phyloP scores from a whole-genome alignment of 768 basidiomycete species.

The Pleurotus giganteus region DNA sequence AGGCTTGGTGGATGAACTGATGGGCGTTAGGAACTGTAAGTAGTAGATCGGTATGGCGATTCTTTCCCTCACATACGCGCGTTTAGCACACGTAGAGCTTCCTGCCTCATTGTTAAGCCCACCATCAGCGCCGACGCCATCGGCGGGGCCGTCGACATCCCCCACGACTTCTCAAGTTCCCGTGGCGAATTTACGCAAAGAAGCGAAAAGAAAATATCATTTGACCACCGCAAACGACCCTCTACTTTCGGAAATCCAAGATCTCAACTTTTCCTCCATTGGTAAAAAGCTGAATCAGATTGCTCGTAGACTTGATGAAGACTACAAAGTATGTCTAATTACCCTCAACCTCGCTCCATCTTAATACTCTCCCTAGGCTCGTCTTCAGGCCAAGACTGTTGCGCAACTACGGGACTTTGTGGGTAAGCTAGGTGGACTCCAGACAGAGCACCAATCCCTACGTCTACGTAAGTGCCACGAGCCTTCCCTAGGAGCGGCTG shows the following conservation, averaged over 20 bases:
- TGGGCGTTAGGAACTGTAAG: slow-evolving; percentile 88
- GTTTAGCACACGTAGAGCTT: slow-evolving; percentile 74
- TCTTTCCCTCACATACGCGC: slow-evolving; percentile 11
- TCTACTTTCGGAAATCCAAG: slow-evolving; percentile 79
- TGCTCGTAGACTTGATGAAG: slow-evolving; percentile 84
- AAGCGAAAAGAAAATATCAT: slow-evolving; percentile 88
- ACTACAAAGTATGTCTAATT: slow-evolving; percentile 70
- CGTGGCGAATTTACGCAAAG: slow-evolving; percentile 57
- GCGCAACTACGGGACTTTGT: slow-evolving; percentile 94
- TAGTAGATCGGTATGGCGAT: slow-evolving; percentile 11
- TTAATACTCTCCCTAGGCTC: slow-evolving; percentile 45
- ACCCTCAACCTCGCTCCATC: background rate
- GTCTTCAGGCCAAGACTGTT: slow-evolving; percentile 86
- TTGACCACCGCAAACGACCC: slow-evolving; percentile 77
- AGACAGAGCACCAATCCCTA: slow-evolving; percentile 87
- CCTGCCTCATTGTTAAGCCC: slow-evolving; percentile 61
- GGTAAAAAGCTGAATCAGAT: slow-evolving; percentile 78
- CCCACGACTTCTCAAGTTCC: slow-evolving; percentile 37
- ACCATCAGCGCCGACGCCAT: slow-evolving; percentile 46
- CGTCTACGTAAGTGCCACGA: slow-evolving; percentile 67
- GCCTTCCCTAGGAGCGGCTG: slow-evolving; percentile 3
- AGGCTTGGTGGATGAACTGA: slow-evolving; percentile 89
- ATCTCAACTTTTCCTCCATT: slow-evolving; percentile 89
- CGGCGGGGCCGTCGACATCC: slow-evolving; percentile 37
- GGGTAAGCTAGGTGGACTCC: slow-evolving; percentile 88